Conservation (phyloP, 345 rosid genomes). For the Viola odorata region DNA sequence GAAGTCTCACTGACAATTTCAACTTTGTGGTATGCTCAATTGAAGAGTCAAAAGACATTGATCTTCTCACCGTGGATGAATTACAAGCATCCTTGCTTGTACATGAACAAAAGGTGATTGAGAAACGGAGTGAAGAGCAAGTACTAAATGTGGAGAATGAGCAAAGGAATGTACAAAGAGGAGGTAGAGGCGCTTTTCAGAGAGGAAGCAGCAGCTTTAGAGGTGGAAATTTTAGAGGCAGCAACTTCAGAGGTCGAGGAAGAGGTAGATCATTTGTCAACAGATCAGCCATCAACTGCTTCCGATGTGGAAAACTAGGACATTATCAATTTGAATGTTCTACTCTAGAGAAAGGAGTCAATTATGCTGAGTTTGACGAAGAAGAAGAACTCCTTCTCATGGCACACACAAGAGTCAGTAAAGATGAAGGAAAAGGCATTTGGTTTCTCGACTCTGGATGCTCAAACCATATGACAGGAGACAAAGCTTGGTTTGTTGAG, state of each 20-base stretch:
- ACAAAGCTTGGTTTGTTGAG: too few relatives aligned
- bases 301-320: background rate
- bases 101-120: background rate
- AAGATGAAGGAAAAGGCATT: too few relatives aligned
- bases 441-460: too few relatives aligned
- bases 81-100: background rate
- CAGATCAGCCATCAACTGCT: background rate
- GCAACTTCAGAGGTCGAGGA: background rate
- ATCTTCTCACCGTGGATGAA: background rate
- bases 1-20: too few relatives aligned
- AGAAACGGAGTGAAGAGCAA: background rate
- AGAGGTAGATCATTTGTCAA: background rate
- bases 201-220: too few relatives aligned
- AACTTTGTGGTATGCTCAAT: too few relatives aligned
- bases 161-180: background rate
- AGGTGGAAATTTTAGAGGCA: too few relatives aligned
- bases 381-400: too few relatives aligned
- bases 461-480: too few relatives aligned
- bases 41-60: background rate
- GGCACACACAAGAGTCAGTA: too few relatives aligned
- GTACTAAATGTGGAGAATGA: background rate
- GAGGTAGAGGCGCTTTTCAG: background rate
- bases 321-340: background rate
- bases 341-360: too few relatives aligned
- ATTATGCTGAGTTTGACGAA: too few relatives aligned